phyloP scores from a whole-genome alignment of 352 stramenopile genomes.

The Globisporangium camurandrum region DNA sequence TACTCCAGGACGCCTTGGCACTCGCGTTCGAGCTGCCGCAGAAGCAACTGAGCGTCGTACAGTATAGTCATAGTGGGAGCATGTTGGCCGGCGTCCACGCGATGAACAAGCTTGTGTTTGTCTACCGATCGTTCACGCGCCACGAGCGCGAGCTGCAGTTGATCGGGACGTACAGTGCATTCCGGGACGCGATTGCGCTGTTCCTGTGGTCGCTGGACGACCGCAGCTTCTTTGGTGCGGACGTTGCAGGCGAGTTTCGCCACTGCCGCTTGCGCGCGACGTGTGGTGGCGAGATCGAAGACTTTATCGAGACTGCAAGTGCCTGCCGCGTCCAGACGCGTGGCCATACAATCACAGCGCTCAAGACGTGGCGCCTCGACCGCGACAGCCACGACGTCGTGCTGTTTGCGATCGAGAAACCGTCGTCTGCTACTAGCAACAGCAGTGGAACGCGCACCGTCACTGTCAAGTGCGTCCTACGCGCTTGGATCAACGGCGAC shows the following conservation, averaged over 20 bases:
- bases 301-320: slow-evolving; percentile 25
- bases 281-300: slow-evolving; percentile 32
- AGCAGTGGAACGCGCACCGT: not conserved
- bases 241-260: slow-evolving; percentile 24
- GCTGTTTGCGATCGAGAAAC: slow-evolving; percentile 41
- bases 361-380: slow-evolving; percentile 23
- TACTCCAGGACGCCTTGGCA: slow-evolving; percentile 53
- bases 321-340: slow-evolving; percentile 15
- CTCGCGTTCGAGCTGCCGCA: slow-evolving; percentile 54
- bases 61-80: slow-evolving; percentile 53
- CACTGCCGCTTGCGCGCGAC: slow-evolving; percentile 31
- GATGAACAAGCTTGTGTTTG: slow-evolving; percentile 29
- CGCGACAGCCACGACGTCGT: slow-evolving; percentile 47
- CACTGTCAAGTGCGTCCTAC: slow-evolving; percentile 16
- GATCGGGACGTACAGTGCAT: slow-evolving; percentile 34
- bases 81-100: slow-evolving; percentile 37
- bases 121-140: slow-evolving; percentile 40
- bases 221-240: slow-evolving; percentile 35
- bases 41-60: slow-evolving; percentile 52
- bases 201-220: slow-evolving; percentile 47
- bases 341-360: slow-evolving; percentile 16
- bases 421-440: too few species aligned
- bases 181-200: slow-evolving; percentile 26
- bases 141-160: slow-evolving; percentile 42
- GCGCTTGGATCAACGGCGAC: slow-evolving; percentile 50